Evolutionary conservation across 306 rosid genomes (phyloP).

Genomic region (Vigna unguiculata): DNA sequence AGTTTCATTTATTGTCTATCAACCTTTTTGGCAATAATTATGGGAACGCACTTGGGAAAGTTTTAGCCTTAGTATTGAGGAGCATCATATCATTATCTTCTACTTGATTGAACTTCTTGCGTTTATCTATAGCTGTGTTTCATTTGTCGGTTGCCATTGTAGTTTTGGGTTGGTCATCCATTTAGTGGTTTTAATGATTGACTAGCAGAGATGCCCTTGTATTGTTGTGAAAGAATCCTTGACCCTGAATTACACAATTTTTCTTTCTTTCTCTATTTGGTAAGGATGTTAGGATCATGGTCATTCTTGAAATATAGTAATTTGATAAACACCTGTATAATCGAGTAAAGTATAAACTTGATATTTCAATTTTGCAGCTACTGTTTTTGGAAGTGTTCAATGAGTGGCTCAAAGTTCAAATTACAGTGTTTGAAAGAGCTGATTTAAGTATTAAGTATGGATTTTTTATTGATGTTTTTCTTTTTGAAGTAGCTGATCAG

Average conservation of each 20-base stretch:
- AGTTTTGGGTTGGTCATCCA: conserved; percentile 30
- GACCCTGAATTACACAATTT: background rate
- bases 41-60: background rate
- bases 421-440: too few species aligned
- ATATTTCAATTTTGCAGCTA: too few species aligned
- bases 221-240: conserved; percentile 37
- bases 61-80: conserved; percentile 15
- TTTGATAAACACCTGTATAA: too few species aligned
- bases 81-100: conserved; percentile 5
- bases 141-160: conserved; percentile 24
- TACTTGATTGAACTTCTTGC: conserved; percentile 26
- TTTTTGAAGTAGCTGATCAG: too few species aligned
- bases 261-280: background rate
- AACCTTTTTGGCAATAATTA: conserved; percentile 16
- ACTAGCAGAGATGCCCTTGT: conserved; percentile 7
- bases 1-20: conserved; percentile 1
- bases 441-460: too few species aligned
- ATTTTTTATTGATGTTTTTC: too few species aligned
- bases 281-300: background rate
- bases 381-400: too few species aligned
- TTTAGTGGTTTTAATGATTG: conserved; percentile 27
- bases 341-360: too few species aligned
- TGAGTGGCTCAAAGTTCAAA: too few species aligned
- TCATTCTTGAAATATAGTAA: background rate
- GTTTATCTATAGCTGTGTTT: conserved; percentile 31